These are phyloP conservation scores for Sporothrix brunneoviolacea DNA, from an alignment of 2,329 filamentous ascomycete species.

Conservation along the genomic window DNA sequence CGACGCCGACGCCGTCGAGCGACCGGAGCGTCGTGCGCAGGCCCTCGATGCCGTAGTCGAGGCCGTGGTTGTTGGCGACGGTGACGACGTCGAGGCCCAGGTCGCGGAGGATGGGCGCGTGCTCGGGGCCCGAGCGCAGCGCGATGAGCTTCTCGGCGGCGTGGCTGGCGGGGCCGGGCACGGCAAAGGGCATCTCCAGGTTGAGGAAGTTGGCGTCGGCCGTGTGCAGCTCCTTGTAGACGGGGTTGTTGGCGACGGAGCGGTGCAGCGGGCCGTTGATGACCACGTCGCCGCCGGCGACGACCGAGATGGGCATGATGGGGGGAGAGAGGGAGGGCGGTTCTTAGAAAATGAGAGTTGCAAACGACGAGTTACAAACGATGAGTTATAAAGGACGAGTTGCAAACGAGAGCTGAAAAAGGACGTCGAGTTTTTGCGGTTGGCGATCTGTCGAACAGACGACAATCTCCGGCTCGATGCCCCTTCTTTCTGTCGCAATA, in stretches of 20 bases:
- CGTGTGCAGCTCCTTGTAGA: not conserved
- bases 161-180: not conserved
- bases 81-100: not conserved
- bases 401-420: too few relatives aligned
- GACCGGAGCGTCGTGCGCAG: not conserved
- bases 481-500: too few relatives aligned
- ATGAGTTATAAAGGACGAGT: too few relatives aligned
- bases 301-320: not conserved
- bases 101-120: not conserved
- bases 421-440: too few relatives aligned
- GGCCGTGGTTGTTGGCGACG: constrained; percentile 6
- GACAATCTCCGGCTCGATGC: too few relatives aligned
- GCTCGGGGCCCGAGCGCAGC: too few relatives aligned
- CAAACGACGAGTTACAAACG: too few relatives aligned
- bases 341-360: too few relatives aligned
- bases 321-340: too few relatives aligned
- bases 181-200: constrained; percentile 3
- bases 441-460: too few relatives aligned
- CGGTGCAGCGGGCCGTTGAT: not conserved
- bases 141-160: too few relatives aligned
- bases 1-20: too few relatives aligned
- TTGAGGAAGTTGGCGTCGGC: constrained; percentile 5
- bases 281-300: constrained; percentile 6
- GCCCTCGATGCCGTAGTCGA: not conserved
- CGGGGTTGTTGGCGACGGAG: not conserved